Conservation (phyloP, 768 basidiomycete genomes). For the Leucocoprinus sp. region DNA sequence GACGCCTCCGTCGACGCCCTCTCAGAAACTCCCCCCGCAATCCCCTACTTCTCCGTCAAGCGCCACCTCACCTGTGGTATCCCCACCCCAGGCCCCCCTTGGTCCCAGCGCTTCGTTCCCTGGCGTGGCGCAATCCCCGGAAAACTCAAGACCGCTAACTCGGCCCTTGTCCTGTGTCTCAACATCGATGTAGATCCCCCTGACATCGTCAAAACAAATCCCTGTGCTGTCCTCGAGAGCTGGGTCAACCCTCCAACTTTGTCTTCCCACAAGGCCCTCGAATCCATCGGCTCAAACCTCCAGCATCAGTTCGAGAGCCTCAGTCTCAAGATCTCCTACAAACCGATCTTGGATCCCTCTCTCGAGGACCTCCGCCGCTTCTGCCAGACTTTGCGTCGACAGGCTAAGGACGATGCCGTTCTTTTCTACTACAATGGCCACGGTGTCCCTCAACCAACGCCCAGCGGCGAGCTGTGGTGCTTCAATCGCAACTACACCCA, state of each 20-base stretch:
- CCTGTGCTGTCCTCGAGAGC: slow-evolving; percentile 90
- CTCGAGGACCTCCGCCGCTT: slow-evolving; percentile 89
- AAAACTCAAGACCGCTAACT: slow-evolving; percentile 87
- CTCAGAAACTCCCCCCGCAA: slow-evolving; percentile 46
- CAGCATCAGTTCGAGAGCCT: slow-evolving; percentile 95
- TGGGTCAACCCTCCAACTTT: slow-evolving; percentile 96
- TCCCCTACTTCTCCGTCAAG: slow-evolving; percentile 83
- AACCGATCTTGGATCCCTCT: slow-evolving; percentile 90
- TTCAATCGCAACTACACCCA: slow-evolving; percentile 97
- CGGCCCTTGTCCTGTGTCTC: slow-evolving; percentile 83
- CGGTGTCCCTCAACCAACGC: slow-evolving; percentile 93
- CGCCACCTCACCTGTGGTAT: slow-evolving; percentile 89
- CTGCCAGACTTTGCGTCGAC: slow-evolving; percentile 73
- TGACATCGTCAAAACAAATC: slow-evolving; percentile 94
- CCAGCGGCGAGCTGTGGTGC: slow-evolving; percentile 96
- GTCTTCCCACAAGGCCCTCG: slow-evolving; percentile 88
- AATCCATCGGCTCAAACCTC: slow-evolving; percentile 87
- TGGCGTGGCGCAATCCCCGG: slow-evolving; percentile 79
- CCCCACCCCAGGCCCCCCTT: slow-evolving; percentile 61
- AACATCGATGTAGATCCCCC: slow-evolving; percentile 98
- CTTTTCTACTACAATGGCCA: slow-evolving; percentile 99
- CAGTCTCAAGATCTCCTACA: slow-evolving; percentile 90
- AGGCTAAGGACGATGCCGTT: slow-evolving; percentile 88
- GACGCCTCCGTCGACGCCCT: slow-evolving; percentile 40
- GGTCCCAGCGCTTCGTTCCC: slow-evolving; percentile 55